A percentile compares a stretch with the other conserved stretches of the same genome.
Evolutionary conservation across 805 yeast species (phyloP).

Genomic region (Lipomyces lipofer): DNA sequence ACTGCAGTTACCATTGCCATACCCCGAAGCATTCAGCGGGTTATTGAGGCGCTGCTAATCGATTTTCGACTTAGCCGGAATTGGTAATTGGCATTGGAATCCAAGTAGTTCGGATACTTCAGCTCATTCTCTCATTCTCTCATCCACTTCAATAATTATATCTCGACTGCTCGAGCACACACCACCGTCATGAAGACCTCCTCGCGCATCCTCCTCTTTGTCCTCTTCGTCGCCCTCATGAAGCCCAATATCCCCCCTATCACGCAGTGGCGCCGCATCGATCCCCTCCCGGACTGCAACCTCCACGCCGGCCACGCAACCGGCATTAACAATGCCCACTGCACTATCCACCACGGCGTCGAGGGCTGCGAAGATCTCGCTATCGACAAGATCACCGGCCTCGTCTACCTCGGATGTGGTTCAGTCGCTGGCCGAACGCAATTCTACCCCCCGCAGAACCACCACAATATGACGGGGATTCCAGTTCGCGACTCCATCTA

Average conservation of each 20-base stretch:
- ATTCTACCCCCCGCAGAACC: slow-evolving; percentile 19
- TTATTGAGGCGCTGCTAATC: no score
- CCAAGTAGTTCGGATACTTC: no score
- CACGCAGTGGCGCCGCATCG: slow-evolving; percentile 6
- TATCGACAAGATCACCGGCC: slow-evolving; percentile 14
- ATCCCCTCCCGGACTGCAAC: not conserved
- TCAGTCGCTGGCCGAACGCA: slow-evolving; percentile 8
- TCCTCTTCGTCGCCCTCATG: slow-evolving; percentile 4
- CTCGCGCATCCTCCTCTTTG: slow-evolving; percentile 1
- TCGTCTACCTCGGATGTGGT: slow-evolving; percentile 18
- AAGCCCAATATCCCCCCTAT: slow-evolving; percentile 6
- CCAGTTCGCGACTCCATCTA: slow-evolving; percentile 3
- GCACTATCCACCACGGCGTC: slow-evolving; percentile 6
- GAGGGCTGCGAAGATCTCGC: slow-evolving; percentile 19
- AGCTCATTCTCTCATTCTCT: no score
- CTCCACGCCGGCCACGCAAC: slow-evolving; percentile 2
- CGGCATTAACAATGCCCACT: slow-evolving; percentile 11
- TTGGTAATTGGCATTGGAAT: no score
- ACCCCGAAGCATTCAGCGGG: no score
- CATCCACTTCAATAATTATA: slow-evolving; percentile 62
- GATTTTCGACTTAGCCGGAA: no score
- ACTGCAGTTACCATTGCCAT: no score
- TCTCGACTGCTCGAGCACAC: no score
- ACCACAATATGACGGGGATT: not conserved
- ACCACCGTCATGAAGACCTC: no score